Conservation (phyloP, 441 rosid genomes). For the Bocquillonia castaneifolia region DNA sequence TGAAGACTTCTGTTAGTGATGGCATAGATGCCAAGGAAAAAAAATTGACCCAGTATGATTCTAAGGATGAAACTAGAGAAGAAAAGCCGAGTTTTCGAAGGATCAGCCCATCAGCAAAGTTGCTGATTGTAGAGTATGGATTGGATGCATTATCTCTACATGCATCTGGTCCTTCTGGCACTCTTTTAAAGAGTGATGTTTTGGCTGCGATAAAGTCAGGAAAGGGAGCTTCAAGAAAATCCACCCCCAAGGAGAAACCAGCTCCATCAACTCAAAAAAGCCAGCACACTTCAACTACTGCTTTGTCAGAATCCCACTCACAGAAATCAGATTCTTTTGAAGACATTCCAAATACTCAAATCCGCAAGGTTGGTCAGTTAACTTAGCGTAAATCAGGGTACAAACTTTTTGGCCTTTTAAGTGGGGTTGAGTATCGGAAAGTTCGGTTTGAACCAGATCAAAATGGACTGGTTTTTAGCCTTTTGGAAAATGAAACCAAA, state of each 20-base stretch:
- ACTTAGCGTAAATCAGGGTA: too few species aligned
- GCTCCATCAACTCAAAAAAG: constrained; percentile 37
- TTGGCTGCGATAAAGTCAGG: constrained; percentile 77
- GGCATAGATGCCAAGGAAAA: constrained; percentile 42
- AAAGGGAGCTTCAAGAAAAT: constrained; percentile 41
- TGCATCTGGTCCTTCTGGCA: constrained; percentile 81
- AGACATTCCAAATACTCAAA: constrained; percentile 92
- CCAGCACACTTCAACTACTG: constrained; percentile 36
- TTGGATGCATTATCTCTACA: constrained; percentile 66
- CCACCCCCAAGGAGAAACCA: constrained; percentile 40
- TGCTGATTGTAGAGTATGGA: constrained; percentile 70
- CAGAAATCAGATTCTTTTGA: constrained; percentile 57
- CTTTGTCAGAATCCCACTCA: constrained; percentile 32
- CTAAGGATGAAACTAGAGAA: constrained; percentile 35
- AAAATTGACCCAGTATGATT: constrained; percentile 38
- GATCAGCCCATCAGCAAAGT: constrained; percentile 89
- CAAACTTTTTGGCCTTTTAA: too few species aligned
- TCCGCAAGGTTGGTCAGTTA: constrained; percentile 70
- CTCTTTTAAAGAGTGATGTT: constrained; percentile 86
- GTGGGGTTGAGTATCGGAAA: too few species aligned
- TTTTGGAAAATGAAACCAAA: too few species aligned
- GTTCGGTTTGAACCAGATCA: too few species aligned
- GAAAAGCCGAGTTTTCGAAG: constrained; percentile 49
- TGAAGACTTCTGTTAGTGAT: constrained; percentile 50
- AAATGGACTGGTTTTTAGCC: too few species aligned